These are phyloP conservation scores for Entoloma clypeatum DNA, from an alignment of 1,284 basidiomycete species.

Conservation along the genomic window DNA sequence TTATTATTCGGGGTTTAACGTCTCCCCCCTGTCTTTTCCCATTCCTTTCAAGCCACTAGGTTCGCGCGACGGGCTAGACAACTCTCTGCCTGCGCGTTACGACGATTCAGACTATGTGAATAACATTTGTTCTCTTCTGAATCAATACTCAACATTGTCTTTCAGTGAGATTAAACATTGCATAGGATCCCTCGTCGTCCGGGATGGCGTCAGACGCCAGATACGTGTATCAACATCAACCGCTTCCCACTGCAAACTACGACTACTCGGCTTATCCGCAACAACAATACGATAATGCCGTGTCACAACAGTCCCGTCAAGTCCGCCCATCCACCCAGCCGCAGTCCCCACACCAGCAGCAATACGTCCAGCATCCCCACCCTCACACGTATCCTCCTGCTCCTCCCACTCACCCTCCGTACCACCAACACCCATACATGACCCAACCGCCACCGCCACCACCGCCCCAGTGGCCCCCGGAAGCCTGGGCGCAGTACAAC, in stretches of 20 bases:
- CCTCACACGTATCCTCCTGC: conserved; percentile 7
- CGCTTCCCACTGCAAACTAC: conserved; percentile 43
- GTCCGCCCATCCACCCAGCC: conserved; percentile 10
- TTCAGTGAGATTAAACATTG: too few relatives aligned
- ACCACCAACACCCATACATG: conserved; percentile 16
- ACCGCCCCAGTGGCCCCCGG: conserved; percentile 17
- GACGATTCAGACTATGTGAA: too few relatives aligned
- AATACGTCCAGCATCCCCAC: conserved; percentile 15
- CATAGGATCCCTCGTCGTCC: conserved; percentile 5
- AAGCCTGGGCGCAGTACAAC: conserved; percentile 27
- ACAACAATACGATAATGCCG: conserved; percentile 15
- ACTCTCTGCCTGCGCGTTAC: too few relatives aligned
- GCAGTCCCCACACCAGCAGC: conserved; percentile 15
- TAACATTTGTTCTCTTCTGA: too few relatives aligned
- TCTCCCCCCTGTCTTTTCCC: too few relatives aligned
- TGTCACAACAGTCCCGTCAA: conserved; percentile 14
- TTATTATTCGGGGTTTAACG: too few relatives aligned
- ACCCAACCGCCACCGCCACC: conserved; percentile 24
- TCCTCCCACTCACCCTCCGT: conserved; percentile 4
- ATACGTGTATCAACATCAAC: conserved; percentile 52
- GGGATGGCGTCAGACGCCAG: conserved; percentile 53
- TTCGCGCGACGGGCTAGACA: too few relatives aligned
- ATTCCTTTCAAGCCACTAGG: too few relatives aligned
- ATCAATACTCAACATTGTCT: too few relatives aligned
- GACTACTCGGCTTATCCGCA: conserved; percentile 43